Conservation (phyloP, 2,329 filamentous ascomycete genomes). For the Fusarium staphyleae region DNA sequence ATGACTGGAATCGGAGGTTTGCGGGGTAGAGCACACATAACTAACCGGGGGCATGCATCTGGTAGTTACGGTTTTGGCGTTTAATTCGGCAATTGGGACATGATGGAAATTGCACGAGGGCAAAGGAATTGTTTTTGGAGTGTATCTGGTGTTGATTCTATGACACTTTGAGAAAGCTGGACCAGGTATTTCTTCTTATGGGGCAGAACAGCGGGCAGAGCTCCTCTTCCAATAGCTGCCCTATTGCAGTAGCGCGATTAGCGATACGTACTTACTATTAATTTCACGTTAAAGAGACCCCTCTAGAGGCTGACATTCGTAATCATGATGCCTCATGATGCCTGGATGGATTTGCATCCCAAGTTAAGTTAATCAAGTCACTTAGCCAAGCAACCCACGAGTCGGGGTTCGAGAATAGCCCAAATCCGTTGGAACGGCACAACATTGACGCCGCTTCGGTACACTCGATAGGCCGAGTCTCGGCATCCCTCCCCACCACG, state of each 20-base stretch:
- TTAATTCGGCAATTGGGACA: conserved; percentile 24
- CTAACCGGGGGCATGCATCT: conserved; percentile 10
- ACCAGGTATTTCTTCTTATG: conserved; percentile 5
- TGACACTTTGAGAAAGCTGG: background rate
- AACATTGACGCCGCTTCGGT: conserved; percentile 29
- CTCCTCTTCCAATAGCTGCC: conserved; percentile 11
- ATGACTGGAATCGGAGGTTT: background rate
- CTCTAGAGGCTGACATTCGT: background rate
- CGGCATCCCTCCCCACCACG: conserved; percentile 23
- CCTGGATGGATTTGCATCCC: too few relatives aligned
- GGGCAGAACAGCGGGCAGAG: conserved; percentile 9
- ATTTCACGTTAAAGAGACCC: conserved; percentile 22
- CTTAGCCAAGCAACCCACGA: conserved; percentile 1
- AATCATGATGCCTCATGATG: too few relatives aligned
- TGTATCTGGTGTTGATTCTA: conserved; percentile 27
- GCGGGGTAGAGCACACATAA: conserved; percentile 19
- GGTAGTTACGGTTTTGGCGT: conserved; percentile 29
- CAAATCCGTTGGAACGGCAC: conserved; percentile 34
- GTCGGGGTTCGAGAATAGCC: conserved; percentile 24
- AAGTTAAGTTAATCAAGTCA: too few relatives aligned
- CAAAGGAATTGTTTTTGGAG: conserved; percentile 9
- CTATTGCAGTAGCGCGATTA: conserved; percentile 39
- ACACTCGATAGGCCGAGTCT: background rate
- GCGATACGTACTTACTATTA: conserved; percentile 28
- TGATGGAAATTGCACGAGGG: conserved; percentile 35